phyloP scores from a whole-genome alignment of 495 filamentous ascomycete genomes.

The Penicillium bovifimosum region DNA sequence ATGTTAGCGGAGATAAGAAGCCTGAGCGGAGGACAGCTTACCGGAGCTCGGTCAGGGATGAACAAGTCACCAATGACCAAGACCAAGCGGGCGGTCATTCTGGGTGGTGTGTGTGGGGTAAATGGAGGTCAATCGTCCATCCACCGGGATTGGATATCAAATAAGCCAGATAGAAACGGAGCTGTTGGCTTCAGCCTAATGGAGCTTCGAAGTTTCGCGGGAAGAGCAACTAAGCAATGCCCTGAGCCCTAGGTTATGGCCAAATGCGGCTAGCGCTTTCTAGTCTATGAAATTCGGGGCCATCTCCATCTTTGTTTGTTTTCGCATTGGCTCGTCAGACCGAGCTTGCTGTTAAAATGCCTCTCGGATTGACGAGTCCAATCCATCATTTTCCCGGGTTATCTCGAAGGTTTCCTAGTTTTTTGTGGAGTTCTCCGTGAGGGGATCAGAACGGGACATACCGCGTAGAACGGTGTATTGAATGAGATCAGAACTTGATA shows the following conservation, averaged over 20 bases:
- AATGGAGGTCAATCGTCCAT: slow-evolving; percentile 25
- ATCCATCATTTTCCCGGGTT: background rate
- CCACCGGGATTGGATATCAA: slow-evolving; percentile 16
- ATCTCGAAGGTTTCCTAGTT: slow-evolving; percentile 6
- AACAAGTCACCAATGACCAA: slow-evolving; percentile 95
- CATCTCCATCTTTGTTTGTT: slow-evolving; percentile 2
- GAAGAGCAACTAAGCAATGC: slow-evolving; percentile 25
- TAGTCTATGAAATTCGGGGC: background rate
- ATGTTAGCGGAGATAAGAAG: slow-evolving; percentile 17
- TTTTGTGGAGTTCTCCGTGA: slow-evolving; percentile 16
- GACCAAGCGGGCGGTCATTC: slow-evolving; percentile 76
- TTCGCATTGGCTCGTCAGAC: slow-evolving; percentile 11
- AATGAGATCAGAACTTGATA: background rate
- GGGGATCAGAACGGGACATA: slow-evolving; percentile 6
- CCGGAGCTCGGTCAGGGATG: slow-evolving; percentile 92
- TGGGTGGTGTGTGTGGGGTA: slow-evolving; percentile 18
- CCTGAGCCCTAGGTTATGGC: slow-evolving; percentile 28
- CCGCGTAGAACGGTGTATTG: slow-evolving; percentile 6
- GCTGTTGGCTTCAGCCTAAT: slow-evolving; percentile 12
- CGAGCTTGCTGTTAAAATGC: slow-evolving; percentile 9
- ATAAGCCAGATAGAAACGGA: slow-evolving; percentile 3
- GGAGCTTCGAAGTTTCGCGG: slow-evolving; percentile 40
- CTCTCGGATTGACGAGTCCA: slow-evolving; percentile 5
- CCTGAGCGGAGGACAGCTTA: slow-evolving; percentile 32
- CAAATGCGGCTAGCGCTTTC: slow-evolving; percentile 3